A percentile compares a stretch with the other conserved stretches of the same genome.
These are phyloP conservation scores for Penicillium janthinellum DNA, from an alignment of 2,329 filamentous ascomycete genomes.

Conservation along the genomic window DNA sequence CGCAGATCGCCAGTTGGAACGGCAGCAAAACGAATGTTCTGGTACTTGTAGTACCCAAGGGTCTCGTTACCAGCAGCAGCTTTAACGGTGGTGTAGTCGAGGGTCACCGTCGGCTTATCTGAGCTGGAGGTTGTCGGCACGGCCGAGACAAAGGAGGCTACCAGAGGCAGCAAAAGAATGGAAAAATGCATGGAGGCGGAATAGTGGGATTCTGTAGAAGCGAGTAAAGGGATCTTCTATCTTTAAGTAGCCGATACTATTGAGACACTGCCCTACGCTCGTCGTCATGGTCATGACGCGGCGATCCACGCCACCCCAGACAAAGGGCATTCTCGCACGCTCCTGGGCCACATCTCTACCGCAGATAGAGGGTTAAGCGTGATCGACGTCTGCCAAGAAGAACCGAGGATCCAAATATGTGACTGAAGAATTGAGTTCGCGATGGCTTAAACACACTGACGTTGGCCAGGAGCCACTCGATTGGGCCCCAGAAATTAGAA, in stretches of 20 bases:
- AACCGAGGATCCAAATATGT: neutral
- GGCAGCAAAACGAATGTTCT: slow-evolving; percentile 37
- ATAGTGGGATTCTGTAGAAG: neutral
- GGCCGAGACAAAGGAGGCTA: slow-evolving; percentile 8
- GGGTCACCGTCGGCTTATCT: slow-evolving; percentile 21
- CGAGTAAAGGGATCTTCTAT: neutral
- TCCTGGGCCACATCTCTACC: neutral
- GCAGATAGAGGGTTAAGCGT: neutral
- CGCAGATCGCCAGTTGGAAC: slow-evolving; percentile 34
- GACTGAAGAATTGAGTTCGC: neutral
- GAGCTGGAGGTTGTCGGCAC: slow-evolving; percentile 6
- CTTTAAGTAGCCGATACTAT: neutral
- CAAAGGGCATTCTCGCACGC: neutral
- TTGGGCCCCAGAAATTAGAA: neutral
- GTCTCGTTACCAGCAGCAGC: slow-evolving; percentile 28
- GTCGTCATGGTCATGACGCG: slow-evolving; percentile 7
- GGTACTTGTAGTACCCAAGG: slow-evolving; percentile 35
- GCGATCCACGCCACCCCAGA: slow-evolving; percentile 7
- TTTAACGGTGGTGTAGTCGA: slow-evolving; percentile 33
- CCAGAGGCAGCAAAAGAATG: slow-evolving; percentile 10
- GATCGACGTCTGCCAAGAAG: neutral
- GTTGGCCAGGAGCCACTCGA: neutral
- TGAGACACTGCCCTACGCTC: neutral
- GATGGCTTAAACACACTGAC: neutral
- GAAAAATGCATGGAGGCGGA: slow-evolving; percentile 6